Conservation (phyloP, 1,284 basidiomycete genomes). For the Phaffia rhodozyma region DNA sequence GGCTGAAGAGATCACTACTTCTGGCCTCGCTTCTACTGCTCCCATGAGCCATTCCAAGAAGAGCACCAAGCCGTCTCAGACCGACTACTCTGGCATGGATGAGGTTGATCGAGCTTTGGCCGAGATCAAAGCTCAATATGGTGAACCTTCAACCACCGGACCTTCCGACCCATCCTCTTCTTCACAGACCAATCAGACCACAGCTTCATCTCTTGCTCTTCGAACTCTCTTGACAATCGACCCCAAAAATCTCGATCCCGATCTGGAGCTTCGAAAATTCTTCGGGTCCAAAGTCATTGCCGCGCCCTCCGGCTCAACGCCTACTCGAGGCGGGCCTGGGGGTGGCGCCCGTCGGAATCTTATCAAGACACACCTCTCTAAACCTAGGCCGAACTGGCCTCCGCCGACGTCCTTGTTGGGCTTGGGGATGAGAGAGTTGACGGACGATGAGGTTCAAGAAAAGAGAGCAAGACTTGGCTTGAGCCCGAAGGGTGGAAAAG, state of each 20-base stretch:
- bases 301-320: conserved; percentile 25
- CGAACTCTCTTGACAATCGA: conserved; percentile 49
- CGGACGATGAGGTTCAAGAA: conserved; percentile 44
- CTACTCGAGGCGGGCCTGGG: background rate
- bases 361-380: conserved; percentile 25
- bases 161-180: background rate
- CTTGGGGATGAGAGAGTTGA: conserved; percentile 49
- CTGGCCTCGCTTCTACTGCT: background rate
- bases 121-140: conserved; percentile 61
- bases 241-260: conserved; percentile 63
- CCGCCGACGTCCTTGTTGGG: conserved; percentile 41
- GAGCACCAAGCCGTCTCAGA: conserved; percentile 20
- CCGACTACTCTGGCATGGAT: conserved; percentile 47
- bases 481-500: conserved; percentile 25
- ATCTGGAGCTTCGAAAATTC: conserved; percentile 78
- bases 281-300: conserved; percentile 75
- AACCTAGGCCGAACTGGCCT: conserved; percentile 34
- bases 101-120: conserved; percentile 71
- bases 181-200: conserved; percentile 15
- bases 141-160: conserved; percentile 23
- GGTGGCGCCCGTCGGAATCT: conserved; percentile 12
- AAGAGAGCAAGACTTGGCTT: conserved; percentile 37
- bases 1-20: too few relatives aligned
- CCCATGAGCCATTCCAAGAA: background rate
- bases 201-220: background rate